These are phyloP conservation scores for Eucalyptus leucophloia DNA, from an alignment of 345 rosid species.

Conservation along the genomic window DNA sequence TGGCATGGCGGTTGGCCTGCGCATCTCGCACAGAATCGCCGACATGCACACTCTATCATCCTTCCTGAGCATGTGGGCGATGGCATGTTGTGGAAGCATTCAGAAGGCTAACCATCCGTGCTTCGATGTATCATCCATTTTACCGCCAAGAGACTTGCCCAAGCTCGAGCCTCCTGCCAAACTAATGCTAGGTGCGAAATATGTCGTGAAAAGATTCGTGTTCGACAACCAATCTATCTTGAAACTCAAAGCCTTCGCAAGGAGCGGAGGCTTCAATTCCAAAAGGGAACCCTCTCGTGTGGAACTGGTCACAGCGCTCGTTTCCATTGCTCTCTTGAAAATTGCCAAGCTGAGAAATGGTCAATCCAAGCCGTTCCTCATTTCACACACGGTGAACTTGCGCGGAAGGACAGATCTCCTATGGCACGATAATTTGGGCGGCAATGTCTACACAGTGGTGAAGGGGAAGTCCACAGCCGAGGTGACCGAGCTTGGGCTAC, in stretches of 20 bases:
- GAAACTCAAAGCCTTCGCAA: not conserved
- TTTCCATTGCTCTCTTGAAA: not conserved
- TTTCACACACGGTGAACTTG: not conserved
- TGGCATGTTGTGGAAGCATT: not conserved
- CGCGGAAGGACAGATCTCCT: not conserved
- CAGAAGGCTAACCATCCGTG: not conserved
- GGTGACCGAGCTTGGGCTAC: not conserved
- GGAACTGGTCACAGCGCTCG: not conserved
- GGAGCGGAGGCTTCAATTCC: not conserved
- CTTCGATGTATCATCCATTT: not conserved
- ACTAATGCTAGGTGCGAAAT: not conserved
- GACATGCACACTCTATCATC: slow-evolving; percentile 1
- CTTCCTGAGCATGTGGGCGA: slow-evolving; percentile 7
- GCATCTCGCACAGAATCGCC: not conserved
- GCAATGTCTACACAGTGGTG: not conserved
- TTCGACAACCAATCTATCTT: not conserved
- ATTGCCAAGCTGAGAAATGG: not conserved
- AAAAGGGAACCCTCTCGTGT: not conserved
- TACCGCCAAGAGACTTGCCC: not conserved
- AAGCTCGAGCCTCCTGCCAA: not conserved
- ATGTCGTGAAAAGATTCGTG: not conserved
- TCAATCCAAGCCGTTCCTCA: not conserved
- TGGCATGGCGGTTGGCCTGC: slow-evolving; percentile 4
- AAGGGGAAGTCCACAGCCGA: not conserved
- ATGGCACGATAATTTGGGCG: not conserved